Evolutionary conservation across 805 yeast genomes (phyloP).

Genomic region (Candida corydali): DNA sequence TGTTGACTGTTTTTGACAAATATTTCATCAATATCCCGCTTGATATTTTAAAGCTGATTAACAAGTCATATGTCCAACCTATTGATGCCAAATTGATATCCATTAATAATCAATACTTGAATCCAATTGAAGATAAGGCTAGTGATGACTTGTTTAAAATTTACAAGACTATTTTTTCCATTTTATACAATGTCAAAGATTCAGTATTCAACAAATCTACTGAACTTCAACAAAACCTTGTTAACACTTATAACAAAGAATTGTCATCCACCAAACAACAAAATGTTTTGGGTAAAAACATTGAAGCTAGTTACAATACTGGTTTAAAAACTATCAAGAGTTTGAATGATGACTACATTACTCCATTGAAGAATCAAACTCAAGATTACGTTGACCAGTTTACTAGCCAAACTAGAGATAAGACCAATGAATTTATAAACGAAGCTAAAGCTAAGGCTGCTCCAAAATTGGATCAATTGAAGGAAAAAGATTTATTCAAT

Average conservation of each 20-base stretch:
- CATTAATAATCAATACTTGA: constrained; percentile 8
- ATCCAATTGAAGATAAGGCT: constrained; percentile 7
- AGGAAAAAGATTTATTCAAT: constrained; percentile 10
- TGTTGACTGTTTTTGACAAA: constrained; percentile 7
- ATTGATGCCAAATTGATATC: constrained; percentile 7
- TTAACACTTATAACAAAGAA: constrained; percentile 32
- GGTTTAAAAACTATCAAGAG: constrained; percentile 27
- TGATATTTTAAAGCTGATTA: constrained; percentile 3
- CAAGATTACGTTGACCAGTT: constrained; percentile 35
- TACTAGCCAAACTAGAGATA: constrained; percentile 29
- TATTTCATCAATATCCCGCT: constrained; percentile 5
- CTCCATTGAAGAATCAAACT: constrained; percentile 37
- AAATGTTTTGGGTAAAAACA: constrained; percentile 27
- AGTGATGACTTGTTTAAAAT: constrained; percentile 14
- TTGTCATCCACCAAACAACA: constrained; percentile 20
- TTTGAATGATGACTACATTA: constrained; percentile 32
- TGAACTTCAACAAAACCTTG: constrained; percentile 21
- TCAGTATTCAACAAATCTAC: constrained; percentile 11
- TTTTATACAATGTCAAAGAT: constrained; percentile 16
- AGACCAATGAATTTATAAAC: constrained; percentile 26
- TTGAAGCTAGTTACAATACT: constrained; percentile 32
- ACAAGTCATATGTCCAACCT: constrained; percentile 5
- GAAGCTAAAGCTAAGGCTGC: constrained; percentile 19
- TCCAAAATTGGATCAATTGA: constrained; percentile 11
- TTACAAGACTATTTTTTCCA: constrained; percentile 16